Conservation (phyloP, 164 flowering plant genomes). For the Chimonanthus praecox region DNA sequence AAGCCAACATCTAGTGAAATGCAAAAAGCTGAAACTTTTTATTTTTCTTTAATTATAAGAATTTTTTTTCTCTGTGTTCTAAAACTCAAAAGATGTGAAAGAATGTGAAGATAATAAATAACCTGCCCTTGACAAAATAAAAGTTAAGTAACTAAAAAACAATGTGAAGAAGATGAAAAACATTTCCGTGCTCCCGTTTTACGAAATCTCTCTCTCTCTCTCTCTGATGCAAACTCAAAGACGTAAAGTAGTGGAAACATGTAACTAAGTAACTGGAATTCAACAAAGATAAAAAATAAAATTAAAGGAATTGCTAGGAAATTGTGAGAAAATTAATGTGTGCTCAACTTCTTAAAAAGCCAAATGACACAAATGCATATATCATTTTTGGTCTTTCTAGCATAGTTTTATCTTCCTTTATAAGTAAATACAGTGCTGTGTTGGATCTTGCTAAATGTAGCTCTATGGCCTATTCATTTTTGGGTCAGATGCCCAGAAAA, state of each 20-base stretch:
- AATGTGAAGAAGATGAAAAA: neutral
- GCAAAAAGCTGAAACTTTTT: neutral
- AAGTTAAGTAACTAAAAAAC: neutral
- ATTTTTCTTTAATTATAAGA: neutral
- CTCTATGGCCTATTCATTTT: neutral
- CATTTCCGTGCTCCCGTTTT: too few species aligned
- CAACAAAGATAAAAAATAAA: too few species aligned
- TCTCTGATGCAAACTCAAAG: too few species aligned
- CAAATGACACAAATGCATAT: neutral
- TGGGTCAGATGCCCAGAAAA: neutral
- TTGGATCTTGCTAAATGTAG: neutral
- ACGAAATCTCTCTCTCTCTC: too few species aligned
- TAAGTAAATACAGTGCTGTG: neutral
- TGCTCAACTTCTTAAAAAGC: too few species aligned
- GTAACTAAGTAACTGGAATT: too few species aligned
- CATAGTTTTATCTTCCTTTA: neutral
- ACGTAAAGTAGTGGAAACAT: too few species aligned
- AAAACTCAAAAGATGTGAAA: neutral
- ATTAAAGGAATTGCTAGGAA: too few species aligned
- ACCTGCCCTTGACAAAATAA: neutral
- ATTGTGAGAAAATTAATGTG: too few species aligned
- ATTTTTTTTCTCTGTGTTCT: neutral
- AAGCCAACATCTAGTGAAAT: neutral
- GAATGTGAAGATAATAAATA: neutral
- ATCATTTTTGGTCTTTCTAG: neutral